These are phyloP conservation scores for Spathaspora passalidarum DNA, from an alignment of 805 yeast species.

Conservation along the genomic window DNA sequence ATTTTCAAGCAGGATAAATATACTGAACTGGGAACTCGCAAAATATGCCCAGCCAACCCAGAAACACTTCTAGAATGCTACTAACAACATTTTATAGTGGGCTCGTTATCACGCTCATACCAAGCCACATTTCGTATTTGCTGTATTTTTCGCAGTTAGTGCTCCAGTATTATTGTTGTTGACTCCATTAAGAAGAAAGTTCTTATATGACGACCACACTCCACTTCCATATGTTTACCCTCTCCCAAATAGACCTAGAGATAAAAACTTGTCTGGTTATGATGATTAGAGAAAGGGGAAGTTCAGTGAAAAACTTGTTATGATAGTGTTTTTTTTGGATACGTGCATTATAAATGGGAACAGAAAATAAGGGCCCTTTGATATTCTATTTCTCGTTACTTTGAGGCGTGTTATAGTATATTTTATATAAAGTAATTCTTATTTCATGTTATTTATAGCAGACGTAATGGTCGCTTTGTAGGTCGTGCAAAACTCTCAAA, in stretches of 20 bases:
- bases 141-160: conserved; percentile 59
- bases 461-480: not conserved
- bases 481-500: conserved; percentile 1
- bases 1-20: not conserved
- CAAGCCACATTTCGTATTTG: conserved; percentile 70
- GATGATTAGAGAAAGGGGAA: conserved; percentile 38
- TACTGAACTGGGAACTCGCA: too few relatives aligned
- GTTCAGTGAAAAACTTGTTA: not conserved
- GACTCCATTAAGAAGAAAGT: conserved; percentile 70
- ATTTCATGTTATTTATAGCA: not conserved
- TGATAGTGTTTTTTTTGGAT: not conserved
- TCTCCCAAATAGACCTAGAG: conserved; percentile 54
- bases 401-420: not conserved
- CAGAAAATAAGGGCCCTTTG: not conserved
- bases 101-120: conserved; percentile 71
- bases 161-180: conserved; percentile 64
- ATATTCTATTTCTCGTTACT: not conserved
- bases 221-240: conserved; percentile 64
- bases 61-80: not conserved
- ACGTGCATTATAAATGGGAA: not conserved
- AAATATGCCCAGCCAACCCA: not conserved
- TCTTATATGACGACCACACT: conserved; percentile 59
- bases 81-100: conserved; percentile 44
- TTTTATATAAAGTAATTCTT: not conserved
- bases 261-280: conserved; percentile 46